These are phyloP conservation scores for Pythium coloratum DNA, from an alignment of 352 stramenopile genomes.

Conservation along the genomic window DNA sequence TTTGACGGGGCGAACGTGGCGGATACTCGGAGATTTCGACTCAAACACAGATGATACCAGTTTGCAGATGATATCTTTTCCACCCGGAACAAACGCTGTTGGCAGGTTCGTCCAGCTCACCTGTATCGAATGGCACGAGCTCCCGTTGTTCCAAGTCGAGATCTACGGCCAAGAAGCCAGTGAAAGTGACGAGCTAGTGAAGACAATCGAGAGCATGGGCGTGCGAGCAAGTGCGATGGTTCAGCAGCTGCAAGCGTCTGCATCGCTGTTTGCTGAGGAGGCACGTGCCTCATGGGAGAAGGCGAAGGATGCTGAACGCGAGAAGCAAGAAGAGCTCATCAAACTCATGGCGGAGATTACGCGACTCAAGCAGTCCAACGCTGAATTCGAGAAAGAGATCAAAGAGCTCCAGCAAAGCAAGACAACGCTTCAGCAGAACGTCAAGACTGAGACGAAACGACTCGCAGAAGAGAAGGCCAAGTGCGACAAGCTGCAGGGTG, in stretches of 20 bases:
- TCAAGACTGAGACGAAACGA: conserved; percentile 46
- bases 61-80: conserved; percentile 38
- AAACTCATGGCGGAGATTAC: conserved; percentile 72
- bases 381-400: conserved; percentile 49
- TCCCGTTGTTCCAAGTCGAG: conserved; percentile 65
- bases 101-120: conserved; percentile 67
- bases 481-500: conserved; percentile 44
- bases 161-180: conserved; percentile 58
- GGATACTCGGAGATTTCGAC: conserved; percentile 57
- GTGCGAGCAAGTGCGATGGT: conserved; percentile 44
- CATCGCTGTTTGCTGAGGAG: conserved; percentile 60
- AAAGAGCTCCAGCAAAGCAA: conserved; percentile 54
- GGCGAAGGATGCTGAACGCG: conserved; percentile 68
- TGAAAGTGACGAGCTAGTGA: conserved; percentile 49
- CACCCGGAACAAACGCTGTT: conserved; percentile 28
- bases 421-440: conserved; percentile 35
- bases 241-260: conserved; percentile 51
- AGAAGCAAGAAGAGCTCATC: conserved; percentile 77
- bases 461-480: conserved; percentile 32
- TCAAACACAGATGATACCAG: conserved; percentile 43
- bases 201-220: conserved; percentile 43
- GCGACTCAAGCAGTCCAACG: conserved; percentile 48
- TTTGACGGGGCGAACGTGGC: conserved; percentile 64
- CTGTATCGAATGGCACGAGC: conserved; percentile 62
- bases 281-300: conserved; percentile 71